Evolutionary conservation across 345 rosid genomes (phyloP).

Genomic region (Hibiscus tridactylites): DNA sequence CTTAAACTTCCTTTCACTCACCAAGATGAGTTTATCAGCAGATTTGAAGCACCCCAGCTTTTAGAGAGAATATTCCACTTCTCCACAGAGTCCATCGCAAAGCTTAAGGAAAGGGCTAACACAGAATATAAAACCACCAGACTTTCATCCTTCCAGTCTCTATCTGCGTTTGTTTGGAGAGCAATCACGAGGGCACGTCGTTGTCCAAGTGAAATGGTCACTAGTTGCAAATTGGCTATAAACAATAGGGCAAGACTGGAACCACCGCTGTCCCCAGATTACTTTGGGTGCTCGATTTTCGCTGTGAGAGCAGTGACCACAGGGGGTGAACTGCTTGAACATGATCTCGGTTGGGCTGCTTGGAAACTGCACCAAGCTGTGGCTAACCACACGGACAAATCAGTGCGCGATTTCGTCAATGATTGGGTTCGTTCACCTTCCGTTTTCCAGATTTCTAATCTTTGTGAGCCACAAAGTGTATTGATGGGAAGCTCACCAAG

Average conservation of each 20-base stretch:
- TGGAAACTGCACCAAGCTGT: constrained; percentile 45
- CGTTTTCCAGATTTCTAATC: constrained; percentile 29
- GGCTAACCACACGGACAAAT: constrained; percentile 30
- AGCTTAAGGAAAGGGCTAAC: constrained; percentile 50
- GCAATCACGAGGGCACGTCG: constrained; percentile 40
- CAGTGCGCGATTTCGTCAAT: constrained; percentile 24
- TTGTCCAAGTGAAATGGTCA: constrained; percentile 26
- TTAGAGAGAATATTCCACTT: constrained; percentile 56
- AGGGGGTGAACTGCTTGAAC: constrained; percentile 45
- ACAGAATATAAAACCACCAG: constrained; percentile 27
- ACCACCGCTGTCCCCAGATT: constrained; percentile 37
- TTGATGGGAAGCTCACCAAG: constrained; percentile 83
- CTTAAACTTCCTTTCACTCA: constrained; percentile 42
- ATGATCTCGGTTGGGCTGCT: constrained; percentile 62
- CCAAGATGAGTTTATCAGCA: constrained; percentile 35
- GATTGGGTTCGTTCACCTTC: constrained; percentile 41
- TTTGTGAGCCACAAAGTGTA: constrained; percentile 48
- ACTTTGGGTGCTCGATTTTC: constrained; percentile 54
- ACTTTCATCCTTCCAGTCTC: constrained; percentile 66
- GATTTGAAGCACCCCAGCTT: constrained; percentile 36
- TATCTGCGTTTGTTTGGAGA: constrained; percentile 61
- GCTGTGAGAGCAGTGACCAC: constrained; percentile 30
- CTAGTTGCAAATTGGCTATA: constrained; percentile 44
- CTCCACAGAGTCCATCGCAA: constrained; percentile 41
- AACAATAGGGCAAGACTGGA: constrained; percentile 48